Evolutionary conservation across 176 grass and related monocot species (phyloP).

Genomic region (Stipa capillata): DNA sequence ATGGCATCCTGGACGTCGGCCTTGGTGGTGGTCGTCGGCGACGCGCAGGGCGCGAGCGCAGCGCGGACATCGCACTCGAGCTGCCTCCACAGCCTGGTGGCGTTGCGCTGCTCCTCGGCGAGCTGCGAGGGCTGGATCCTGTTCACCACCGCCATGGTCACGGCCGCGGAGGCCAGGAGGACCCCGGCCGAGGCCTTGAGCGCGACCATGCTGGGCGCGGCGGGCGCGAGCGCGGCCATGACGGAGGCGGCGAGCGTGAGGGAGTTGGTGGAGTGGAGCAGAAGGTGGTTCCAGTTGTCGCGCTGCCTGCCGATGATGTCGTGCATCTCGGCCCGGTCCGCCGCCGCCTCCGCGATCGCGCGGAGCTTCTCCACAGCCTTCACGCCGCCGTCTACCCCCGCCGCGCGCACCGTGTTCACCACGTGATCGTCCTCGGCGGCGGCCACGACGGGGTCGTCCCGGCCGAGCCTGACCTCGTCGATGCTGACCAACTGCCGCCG

Average conservation of each 20-base stretch:
- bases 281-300: conserved; percentile 62
- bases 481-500: neutral
- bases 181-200: conserved; percentile 10
- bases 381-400: neutral
- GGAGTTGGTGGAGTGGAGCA: conserved; percentile 46
- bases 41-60: neutral
- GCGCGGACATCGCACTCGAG: conserved; percentile 25
- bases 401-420: neutral
- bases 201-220: neutral
- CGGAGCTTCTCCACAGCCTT: conserved; percentile 21
- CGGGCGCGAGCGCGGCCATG: conserved; percentile 24
- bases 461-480: neutral
- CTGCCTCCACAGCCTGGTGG: conserved; percentile 34
- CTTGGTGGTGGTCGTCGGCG: neutral
- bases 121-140: conserved; percentile 60
- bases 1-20: conserved; percentile 10
- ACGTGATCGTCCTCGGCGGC: neutral
- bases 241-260: conserved; percentile 37
- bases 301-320: conserved; percentile 46
- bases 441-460: neutral
- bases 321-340: conserved; percentile 45
- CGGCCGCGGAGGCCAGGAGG: conserved; percentile 4
- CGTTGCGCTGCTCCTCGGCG: conserved; percentile 53
- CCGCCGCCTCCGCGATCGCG: conserved; percentile 27
- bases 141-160: conserved; percentile 26